phyloP scores from a whole-genome alignment of 2,329 filamentous ascomycete genomes.

The Trichoderma hamatum region DNA sequence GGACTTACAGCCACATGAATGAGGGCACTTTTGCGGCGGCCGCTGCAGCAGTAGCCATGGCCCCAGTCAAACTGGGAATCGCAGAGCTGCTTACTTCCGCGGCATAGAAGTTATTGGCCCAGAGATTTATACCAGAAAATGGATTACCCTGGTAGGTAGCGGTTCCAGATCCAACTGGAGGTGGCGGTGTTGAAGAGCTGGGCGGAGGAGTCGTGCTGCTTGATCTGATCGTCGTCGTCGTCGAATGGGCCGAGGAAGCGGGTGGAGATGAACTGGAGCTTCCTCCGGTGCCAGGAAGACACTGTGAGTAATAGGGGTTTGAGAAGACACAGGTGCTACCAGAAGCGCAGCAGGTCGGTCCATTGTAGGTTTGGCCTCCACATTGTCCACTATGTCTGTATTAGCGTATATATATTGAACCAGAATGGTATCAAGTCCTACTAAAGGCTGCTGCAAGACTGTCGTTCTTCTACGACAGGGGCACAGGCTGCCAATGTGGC shows the following conservation, averaged over 20 bases:
- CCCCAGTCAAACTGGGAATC: constrained; percentile 13
- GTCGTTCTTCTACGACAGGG: constrained; percentile 1
- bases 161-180: constrained; percentile 12
- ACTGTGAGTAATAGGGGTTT: constrained; percentile 16
- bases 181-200: neutral
- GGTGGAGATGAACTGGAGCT: constrained; percentile 5
- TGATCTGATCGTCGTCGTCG: neutral
- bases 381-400: constrained; percentile 4
- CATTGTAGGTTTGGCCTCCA: constrained; percentile 7
- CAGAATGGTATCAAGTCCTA: neutral
- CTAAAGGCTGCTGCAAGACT: constrained; percentile 7
- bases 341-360: constrained; percentile 7
- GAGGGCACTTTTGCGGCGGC: constrained; percentile 11
- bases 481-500: constrained; percentile 14
- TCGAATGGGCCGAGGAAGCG: neutral
- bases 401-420: neutral
- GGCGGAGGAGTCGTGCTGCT: neutral
- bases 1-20: constrained; percentile 14
- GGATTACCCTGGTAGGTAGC: constrained; percentile 9
- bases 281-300: constrained; percentile 5
- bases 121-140: constrained; percentile 4
- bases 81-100: constrained; percentile 7
- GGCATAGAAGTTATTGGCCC: constrained; percentile 8
- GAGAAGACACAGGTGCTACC: constrained; percentile 11
- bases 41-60: constrained; percentile 13